A percentile compares a stretch with the other conserved stretches of the same genome.
Conservation (phyloP, 768 basidiomycete genomes). For the Butyriboletus loyo region DNA sequence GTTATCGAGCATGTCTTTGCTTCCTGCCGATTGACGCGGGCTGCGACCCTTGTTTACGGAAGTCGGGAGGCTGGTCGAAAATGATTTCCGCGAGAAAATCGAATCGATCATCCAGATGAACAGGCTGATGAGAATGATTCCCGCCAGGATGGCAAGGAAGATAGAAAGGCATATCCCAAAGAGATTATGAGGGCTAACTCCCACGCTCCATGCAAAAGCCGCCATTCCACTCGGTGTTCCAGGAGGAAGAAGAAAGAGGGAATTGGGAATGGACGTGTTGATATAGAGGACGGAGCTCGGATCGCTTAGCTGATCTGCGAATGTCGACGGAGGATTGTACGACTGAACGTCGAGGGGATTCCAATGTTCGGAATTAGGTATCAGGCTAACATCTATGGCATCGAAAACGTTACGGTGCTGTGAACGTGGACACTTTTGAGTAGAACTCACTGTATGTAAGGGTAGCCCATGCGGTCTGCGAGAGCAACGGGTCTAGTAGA, state of each 20-base stretch:
- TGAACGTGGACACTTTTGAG: constrained; percentile 9
- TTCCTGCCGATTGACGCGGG: constrained; percentile 41
- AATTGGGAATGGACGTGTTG: constrained; percentile 62
- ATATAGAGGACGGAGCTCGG: constrained; percentile 74
- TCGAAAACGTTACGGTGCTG: constrained; percentile 6
- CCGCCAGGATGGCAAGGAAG: constrained; percentile 77
- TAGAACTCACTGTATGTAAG: constrained; percentile 61
- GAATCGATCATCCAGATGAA: constrained; percentile 74
- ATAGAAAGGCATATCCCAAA: constrained; percentile 80
- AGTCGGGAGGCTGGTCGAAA: constrained; percentile 14
- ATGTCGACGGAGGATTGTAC: constrained; percentile 66
- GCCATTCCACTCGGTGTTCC: constrained; percentile 64
- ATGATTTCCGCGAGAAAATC: constrained; percentile 32
- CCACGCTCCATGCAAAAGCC: constrained; percentile 82
- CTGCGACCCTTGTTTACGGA: constrained; percentile 31
- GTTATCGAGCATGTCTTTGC: constrained; percentile 51
- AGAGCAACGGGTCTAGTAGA: constrained; percentile 77
- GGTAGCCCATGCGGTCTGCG: constrained; percentile 87
- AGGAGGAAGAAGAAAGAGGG: constrained; percentile 66
- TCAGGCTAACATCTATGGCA: constrained; percentile 67
- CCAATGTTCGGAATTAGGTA: constrained; percentile 57
- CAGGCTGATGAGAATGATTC: constrained; percentile 64
- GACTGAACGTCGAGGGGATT: constrained; percentile 56
- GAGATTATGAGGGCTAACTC: constrained; percentile 76
- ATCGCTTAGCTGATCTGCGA: constrained; percentile 71